Conservation (phyloP, 208 protist species). For the Acanthamoeba comandoni region DNA sequence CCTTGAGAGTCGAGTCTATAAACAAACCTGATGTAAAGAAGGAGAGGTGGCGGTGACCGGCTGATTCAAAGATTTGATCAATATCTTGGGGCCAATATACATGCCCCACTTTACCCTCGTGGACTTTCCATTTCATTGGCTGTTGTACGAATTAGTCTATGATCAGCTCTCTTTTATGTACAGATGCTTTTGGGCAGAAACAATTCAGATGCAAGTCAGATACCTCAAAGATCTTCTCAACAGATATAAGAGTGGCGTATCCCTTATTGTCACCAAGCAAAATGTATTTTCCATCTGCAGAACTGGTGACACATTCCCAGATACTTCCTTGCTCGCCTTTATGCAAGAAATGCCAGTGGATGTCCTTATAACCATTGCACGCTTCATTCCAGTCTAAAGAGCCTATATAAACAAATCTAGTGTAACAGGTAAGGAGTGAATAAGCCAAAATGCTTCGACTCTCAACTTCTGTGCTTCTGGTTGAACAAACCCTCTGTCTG, state of each 20-base stretch:
- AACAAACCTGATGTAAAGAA: constrained; percentile 16
- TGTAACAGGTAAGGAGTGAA: constrained; percentile 15
- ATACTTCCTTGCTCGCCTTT: not conserved
- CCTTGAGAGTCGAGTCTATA: constrained; percentile 24
- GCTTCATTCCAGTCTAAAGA: not conserved
- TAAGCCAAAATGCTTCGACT: too few species aligned
- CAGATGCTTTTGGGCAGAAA: too few species aligned
- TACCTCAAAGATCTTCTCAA: too few species aligned
- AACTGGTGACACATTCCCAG: not conserved
- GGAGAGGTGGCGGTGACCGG: not conserved
- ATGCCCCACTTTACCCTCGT: not conserved
- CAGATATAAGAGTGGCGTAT: too few species aligned
- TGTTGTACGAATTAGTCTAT: too few species aligned
- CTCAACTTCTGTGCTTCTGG: too few species aligned
- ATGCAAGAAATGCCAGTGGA: constrained; percentile 31
- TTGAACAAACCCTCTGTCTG: constrained; percentile 54
- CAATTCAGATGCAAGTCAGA: too few species aligned
- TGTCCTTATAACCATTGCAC: too few species aligned
- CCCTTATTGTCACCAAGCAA: too few species aligned
- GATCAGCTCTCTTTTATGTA: too few species aligned
- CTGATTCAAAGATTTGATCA: not conserved
- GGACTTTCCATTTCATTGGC: not conserved
- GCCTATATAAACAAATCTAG: constrained; percentile 11
- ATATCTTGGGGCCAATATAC: constrained; percentile 17
- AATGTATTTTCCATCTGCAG: too few species aligned